Evolutionary conservation across 495 filamentous ascomycete genomes (phyloP).

Genomic region (Daldinia decipiens): DNA sequence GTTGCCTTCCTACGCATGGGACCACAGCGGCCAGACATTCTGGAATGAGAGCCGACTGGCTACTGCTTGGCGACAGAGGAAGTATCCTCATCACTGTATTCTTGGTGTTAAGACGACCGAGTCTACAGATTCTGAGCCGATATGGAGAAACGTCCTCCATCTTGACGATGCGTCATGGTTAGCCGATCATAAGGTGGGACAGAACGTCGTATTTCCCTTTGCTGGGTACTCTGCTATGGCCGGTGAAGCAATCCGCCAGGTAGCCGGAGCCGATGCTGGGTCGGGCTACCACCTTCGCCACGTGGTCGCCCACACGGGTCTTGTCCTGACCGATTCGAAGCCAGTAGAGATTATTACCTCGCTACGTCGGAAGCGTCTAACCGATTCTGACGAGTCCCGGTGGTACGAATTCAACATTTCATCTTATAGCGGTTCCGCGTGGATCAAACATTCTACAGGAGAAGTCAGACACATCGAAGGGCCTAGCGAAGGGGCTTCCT

Average conservation of each 20-base stretch:
- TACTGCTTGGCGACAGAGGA: constrained; percentile 53
- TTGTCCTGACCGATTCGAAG: constrained; percentile 51
- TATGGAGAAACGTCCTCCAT: constrained; percentile 59
- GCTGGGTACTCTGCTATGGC: constrained; percentile 60
- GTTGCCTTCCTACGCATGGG: constrained; percentile 58
- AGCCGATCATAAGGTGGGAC: constrained; percentile 54
- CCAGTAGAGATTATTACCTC: constrained; percentile 55
- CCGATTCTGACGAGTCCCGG: constrained; percentile 48
- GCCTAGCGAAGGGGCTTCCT: background rate
- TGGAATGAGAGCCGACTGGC: constrained; percentile 60
- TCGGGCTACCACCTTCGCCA: constrained; percentile 50
- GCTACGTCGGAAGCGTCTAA: constrained; percentile 49
- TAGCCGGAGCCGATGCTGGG: constrained; percentile 34
- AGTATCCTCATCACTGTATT: constrained; percentile 56
- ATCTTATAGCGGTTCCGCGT: constrained; percentile 50
- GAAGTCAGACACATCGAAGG: constrained; percentile 44
- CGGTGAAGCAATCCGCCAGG: constrained; percentile 56
- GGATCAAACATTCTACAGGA: constrained; percentile 58
- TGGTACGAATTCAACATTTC: constrained; percentile 60
- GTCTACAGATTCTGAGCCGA: constrained; percentile 49
- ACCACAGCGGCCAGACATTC: constrained; percentile 43
- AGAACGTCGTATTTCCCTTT: constrained; percentile 56
- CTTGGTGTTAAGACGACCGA: constrained; percentile 55
- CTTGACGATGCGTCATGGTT: constrained; percentile 59
- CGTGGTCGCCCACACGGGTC: constrained; percentile 48